A percentile compares a stretch with the other conserved stretches of the same genome.
phyloP scores from a whole-genome alignment of 768 basidiomycete genomes.

The Tulasnella sp. region DNA sequence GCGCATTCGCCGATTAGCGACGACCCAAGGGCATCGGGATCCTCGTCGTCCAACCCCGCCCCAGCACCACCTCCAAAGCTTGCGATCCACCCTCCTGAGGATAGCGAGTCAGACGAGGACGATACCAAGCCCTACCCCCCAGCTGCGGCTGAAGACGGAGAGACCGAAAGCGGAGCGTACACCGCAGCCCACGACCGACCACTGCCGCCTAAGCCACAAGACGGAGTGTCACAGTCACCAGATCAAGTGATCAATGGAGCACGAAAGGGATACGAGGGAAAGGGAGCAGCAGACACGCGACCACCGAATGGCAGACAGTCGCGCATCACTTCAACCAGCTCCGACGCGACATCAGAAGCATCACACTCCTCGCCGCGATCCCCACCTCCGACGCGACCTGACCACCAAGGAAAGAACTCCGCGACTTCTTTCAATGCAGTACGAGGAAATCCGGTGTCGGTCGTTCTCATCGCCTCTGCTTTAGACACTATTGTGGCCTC shows the following conservation, averaged over 20 bases:
- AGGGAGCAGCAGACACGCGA: not conserved
- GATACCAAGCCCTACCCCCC: not conserved
- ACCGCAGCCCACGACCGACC: not conserved
- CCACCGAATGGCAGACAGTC: not conserved
- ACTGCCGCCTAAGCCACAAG: not conserved
- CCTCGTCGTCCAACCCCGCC: not conserved
- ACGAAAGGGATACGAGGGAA: not conserved
- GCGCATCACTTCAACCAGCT: not conserved
- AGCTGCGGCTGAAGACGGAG: not conserved
- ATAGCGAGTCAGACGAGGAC: not conserved
- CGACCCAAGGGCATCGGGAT: not conserved
- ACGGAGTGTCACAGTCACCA: not conserved
- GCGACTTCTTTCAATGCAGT: slow-evolving; percentile 6
- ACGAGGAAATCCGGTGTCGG: slow-evolving; percentile 14
- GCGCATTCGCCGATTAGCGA: not conserved
- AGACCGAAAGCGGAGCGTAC: slow-evolving; percentile 3
- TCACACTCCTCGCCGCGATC: slow-evolving; percentile 1
- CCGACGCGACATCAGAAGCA: not conserved
- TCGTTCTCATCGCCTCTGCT: slow-evolving; percentile 59
- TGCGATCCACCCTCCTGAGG: slow-evolving; percentile 13
- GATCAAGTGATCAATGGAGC: not conserved
- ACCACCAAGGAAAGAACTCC: not conserved
- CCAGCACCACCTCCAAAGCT: slow-evolving; percentile 1
- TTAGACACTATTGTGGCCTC: slow-evolving; percentile 78
- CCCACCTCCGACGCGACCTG: not conserved